phyloP scores from a whole-genome alignment of 1,284 basidiomycete genomes.

The Ganoderma boninense region DNA sequence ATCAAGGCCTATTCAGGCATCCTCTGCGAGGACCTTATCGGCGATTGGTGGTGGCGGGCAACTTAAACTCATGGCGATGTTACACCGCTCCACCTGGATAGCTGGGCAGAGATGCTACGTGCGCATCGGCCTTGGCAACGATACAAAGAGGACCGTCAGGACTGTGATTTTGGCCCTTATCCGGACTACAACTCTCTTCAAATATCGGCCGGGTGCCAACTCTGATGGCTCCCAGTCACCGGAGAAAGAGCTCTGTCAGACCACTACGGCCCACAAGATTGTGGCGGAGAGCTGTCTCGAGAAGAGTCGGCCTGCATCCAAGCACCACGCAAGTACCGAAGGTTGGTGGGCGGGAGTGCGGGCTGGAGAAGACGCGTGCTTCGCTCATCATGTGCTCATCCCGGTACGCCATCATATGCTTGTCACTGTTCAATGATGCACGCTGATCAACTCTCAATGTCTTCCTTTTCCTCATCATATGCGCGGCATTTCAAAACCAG shows the following conservation, averaged over 20 bases:
- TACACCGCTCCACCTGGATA: slow-evolving; percentile 86
- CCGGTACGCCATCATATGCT: slow-evolving; percentile 66
- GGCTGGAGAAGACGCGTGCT: slow-evolving; percentile 66
- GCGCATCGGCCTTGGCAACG: slow-evolving; percentile 76
- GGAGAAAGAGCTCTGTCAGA: slow-evolving; percentile 67
- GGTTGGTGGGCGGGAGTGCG: slow-evolving; percentile 90
- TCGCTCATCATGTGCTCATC: slow-evolving; percentile 70
- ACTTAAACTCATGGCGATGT: slow-evolving; percentile 73
- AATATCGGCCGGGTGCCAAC: slow-evolving; percentile 56
- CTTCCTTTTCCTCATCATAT: background rate
- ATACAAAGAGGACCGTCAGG: slow-evolving; percentile 79
- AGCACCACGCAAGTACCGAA: slow-evolving; percentile 80
- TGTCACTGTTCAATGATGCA: slow-evolving; percentile 4
- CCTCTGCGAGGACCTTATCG: slow-evolving; percentile 66
- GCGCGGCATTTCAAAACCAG: slow-evolving; percentile 47
- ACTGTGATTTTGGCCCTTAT: slow-evolving; percentile 73
- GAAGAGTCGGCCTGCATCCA: slow-evolving; percentile 69
- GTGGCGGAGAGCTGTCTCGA: slow-evolving; percentile 73
- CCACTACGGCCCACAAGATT: slow-evolving; percentile 67
- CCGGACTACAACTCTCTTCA: slow-evolving; percentile 78
- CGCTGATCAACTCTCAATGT: background rate
- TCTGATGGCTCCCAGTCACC: slow-evolving; percentile 39
- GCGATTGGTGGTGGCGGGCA: slow-evolving; percentile 69
- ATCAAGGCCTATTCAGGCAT: slow-evolving; percentile 68
- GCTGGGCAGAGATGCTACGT: slow-evolving; percentile 87